Conservation (phyloP, 202 grass and related monocot genomes). For the Setaria italica region DNA sequence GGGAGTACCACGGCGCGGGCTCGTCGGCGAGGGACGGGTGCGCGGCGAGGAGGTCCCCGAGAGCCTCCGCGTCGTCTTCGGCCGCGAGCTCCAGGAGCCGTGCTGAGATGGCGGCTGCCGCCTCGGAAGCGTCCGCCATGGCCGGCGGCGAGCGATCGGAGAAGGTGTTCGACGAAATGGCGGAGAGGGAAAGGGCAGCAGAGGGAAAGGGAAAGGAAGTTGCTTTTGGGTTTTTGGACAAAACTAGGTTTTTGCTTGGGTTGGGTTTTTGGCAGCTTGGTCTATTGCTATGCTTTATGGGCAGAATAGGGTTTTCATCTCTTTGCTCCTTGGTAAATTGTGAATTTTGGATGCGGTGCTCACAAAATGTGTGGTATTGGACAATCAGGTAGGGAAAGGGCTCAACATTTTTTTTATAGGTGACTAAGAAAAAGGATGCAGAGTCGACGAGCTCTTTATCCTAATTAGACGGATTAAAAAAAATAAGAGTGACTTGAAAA, state of each 20-base stretch:
- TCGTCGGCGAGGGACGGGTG: conserved; percentile 54
- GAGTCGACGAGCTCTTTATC: not conserved
- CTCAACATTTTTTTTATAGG: not conserved
- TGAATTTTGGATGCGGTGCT: not conserved
- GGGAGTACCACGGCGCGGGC: conserved; percentile 69
- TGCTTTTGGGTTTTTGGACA: conserved; percentile 55
- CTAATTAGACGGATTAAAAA: not conserved
- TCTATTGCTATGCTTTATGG: not conserved
- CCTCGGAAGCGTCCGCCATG: conserved; percentile 40
- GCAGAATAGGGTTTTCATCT: conserved; percentile 16
- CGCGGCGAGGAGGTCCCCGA: conserved; percentile 52
- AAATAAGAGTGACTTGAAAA: not conserved
- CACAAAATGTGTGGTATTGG: not conserved
- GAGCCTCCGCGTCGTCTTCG: conserved; percentile 49
- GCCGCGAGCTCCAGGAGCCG: conserved; percentile 70
- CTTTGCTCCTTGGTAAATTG: conserved; percentile 1
- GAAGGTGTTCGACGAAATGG: conserved; percentile 59
- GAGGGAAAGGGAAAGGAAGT: conserved; percentile 29
- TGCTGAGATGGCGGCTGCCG: conserved; percentile 25
- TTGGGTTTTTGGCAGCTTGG: conserved; percentile 13
- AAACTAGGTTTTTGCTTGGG: conserved; percentile 45
- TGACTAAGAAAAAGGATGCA: not conserved
- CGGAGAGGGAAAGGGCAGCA: not conserved
- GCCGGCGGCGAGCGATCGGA: conserved; percentile 43
- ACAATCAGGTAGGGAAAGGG: not conserved